phyloP scores from a whole-genome alignment of 176 grass and related monocot species.

The Oryza punctata region DNA sequence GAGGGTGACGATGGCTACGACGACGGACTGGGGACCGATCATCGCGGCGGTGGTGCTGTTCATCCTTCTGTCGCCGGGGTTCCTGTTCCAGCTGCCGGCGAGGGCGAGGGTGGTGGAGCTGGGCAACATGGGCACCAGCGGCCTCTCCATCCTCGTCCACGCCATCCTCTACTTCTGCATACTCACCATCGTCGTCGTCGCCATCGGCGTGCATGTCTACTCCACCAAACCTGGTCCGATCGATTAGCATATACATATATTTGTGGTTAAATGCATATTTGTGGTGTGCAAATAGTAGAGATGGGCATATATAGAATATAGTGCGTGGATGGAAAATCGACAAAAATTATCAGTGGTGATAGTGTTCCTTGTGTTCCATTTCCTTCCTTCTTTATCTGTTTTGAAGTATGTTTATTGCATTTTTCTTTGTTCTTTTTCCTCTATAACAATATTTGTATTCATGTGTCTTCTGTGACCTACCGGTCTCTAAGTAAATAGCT shows the following conservation, averaged over 20 bases:
- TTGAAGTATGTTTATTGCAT: no score
- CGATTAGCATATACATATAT: not conserved
- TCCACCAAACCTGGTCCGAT: conserved; percentile 1
- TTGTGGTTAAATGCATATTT: not conserved
- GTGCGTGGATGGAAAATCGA: no score
- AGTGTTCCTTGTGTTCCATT: no score
- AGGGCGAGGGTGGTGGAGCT: conserved; percentile 40
- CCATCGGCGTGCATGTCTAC: conserved; percentile 44
- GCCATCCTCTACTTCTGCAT: conserved; percentile 51
- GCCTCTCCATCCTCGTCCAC: conserved; percentile 43
- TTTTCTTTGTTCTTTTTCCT: no score
- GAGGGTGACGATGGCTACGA: not conserved
- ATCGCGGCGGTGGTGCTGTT: conserved; percentile 44
- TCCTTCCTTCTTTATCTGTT: no score
- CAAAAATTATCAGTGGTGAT: no score
- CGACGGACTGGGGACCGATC: conserved; percentile 44
- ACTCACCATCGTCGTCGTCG: conserved; percentile 34
- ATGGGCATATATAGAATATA: no score
- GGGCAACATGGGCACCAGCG: conserved; percentile 50
- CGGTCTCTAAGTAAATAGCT: no score
- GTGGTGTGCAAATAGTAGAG: no score
- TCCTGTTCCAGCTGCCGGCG: conserved; percentile 49
- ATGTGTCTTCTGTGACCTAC: no score
- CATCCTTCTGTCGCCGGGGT: conserved; percentile 45
- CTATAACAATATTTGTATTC: no score